These are phyloP conservation scores for Xerophyta viscosa DNA, from an alignment of 106 monocot species.

Conservation along the genomic window DNA sequence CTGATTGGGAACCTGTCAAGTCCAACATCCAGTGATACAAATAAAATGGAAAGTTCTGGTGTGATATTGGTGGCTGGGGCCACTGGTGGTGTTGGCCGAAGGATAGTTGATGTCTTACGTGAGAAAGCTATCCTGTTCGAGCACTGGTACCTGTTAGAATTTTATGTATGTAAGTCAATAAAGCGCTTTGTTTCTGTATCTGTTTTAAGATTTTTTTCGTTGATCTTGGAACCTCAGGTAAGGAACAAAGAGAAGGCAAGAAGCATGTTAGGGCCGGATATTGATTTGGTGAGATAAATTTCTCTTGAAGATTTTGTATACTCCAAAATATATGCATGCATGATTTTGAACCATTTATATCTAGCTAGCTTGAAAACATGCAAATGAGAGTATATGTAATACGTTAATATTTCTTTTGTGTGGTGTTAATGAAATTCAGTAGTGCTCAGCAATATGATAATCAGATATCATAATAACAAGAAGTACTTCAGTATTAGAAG, in stretches of 20 bases:
- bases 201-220: background rate
- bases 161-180: background rate
- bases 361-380: no score
- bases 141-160: slow-evolving; percentile 50
- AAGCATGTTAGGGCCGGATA: slow-evolving; percentile 72
- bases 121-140: slow-evolving; percentile 62
- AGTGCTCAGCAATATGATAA: no score
- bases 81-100: slow-evolving; percentile 95
- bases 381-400: no score
- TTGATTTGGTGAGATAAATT: slow-evolving; percentile 91
- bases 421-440: no score
- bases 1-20: slow-evolving; percentile 46
- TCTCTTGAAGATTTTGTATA: background rate
- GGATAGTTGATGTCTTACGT: slow-evolving; percentile 68
- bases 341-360: no score
- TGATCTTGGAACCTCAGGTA: slow-evolving; percentile 36
- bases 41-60: slow-evolving; percentile 59
- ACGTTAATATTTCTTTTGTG: no score
- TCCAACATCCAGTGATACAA: slow-evolving; percentile 32
- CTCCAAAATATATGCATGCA: no score
- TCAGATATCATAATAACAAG: no score
- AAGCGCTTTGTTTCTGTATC: background rate
- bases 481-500: no score
- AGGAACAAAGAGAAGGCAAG: slow-evolving; percentile 92
- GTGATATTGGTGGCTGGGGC: slow-evolving; percentile 79